Evolutionary conservation across 257 asterid genomes (phyloP), one percentile per base, ranked within the genome.

Genomic region (Nicotiana sylvestris): DNA sequence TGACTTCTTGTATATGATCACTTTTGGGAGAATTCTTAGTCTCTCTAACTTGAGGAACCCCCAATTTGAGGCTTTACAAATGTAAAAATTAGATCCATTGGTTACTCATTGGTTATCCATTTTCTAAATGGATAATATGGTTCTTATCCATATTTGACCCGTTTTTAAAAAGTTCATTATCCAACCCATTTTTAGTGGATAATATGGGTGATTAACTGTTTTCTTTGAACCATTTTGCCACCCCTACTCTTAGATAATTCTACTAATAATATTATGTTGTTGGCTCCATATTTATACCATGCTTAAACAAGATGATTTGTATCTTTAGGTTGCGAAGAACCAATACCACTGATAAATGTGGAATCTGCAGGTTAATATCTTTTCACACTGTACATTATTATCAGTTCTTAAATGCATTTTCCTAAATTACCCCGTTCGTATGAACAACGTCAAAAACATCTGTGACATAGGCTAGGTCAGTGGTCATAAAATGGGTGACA

Each of bases 311-410:
- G 37, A 43, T 69, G 60, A 53, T 81, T 29, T 66, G 30, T 35
- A 2, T 56, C 53, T 79, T 21, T 66, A 91, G 95, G 89, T 90
- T 7, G 88, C 91, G 2, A 93, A 93, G 91, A 84, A 89, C 67
- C 96, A 93, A 39, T 93, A 86, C 77, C 97, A 93, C 84, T 66
- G 92, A 93, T 25, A 83, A 85, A 88, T 93, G 96, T 85, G 96
- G 93, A 86, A 93, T 93, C 81, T 93, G 97, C 94, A 89, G 97
- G 97, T 91, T 77, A 83, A 76, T 18, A n/a, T 66, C 10, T 68
- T 72, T 72, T 43, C 37, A 6, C 12, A 72, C 78, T 72, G 60
- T 21, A 21, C 37, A 72, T 43, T 11, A 21, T 39, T 70, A 11
- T 69, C 33, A 9, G 57, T 69, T 70, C 58, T 21, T 15, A 1